Percentiles rank a stretch among this genome's conserved stretches.
These are phyloP conservation scores for Chlorophyllum brunneum DNA, from an alignment of 768 basidiomycete genomes.

Conservation along the genomic window DNA sequence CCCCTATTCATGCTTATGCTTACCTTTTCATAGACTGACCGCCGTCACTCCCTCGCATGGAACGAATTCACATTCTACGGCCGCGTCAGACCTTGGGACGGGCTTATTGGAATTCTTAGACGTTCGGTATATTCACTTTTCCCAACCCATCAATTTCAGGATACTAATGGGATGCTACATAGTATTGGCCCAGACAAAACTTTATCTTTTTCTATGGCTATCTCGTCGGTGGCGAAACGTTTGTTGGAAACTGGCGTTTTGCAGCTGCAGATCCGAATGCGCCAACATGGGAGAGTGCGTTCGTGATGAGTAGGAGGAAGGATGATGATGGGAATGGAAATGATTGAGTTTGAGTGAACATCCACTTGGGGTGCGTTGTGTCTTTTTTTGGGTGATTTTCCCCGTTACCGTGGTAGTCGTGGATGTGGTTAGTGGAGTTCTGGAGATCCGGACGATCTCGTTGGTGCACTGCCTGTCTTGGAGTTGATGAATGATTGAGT, in stretches of 20 bases:
- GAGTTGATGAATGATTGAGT: too few species aligned
- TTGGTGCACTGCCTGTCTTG: too few species aligned
- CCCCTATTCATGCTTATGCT: constrained; percentile 9
- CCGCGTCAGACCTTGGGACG: constrained; percentile 56
- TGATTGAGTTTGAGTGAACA: background rate
- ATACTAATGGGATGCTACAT: constrained; percentile 11
- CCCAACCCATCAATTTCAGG: background rate
- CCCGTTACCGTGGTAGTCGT: too few species aligned
- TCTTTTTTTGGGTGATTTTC: too few species aligned
- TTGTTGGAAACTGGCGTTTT: constrained; percentile 73
- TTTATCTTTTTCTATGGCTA: constrained; percentile 66
- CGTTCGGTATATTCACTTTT: constrained; percentile 26
- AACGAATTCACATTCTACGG: constrained; percentile 45
- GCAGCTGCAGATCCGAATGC: constrained; percentile 37
- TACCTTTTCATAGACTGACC: constrained; percentile 39
- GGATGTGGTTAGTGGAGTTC: too few species aligned
- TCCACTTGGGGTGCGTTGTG: background rate
- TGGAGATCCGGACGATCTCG: too few species aligned
- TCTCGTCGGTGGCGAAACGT: constrained; percentile 56
- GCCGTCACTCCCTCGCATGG: constrained; percentile 44
- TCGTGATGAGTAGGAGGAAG: constrained; percentile 52
- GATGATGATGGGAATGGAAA: constrained; percentile 14
- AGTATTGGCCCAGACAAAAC: constrained; percentile 16
- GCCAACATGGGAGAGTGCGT: constrained; percentile 62
- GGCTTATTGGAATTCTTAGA: constrained; percentile 50